Evolutionary conservation across 2,329 filamentous ascomycete species (phyloP), one percentile per base, ranked within the genome.

Genomic region (Aspergillus neoniger): DNA sequence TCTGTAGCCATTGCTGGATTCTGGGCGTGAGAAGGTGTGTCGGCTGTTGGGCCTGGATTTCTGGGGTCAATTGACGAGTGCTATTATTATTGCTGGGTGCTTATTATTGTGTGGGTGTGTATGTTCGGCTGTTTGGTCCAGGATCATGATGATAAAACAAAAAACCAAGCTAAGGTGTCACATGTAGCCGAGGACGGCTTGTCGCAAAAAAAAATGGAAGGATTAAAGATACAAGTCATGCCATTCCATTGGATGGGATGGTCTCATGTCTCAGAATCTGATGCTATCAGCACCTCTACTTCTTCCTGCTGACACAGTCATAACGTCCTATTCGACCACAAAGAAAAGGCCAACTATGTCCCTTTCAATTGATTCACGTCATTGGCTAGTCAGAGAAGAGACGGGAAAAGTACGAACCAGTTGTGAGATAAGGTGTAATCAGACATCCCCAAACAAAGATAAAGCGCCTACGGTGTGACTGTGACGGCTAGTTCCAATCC

Each of bases 171-270:
- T 36, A 36, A 36, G 32, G 32, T 36, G 10, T 36, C 32, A 36
- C 32, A 36, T 36, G 32, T 36, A 36, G 32, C 32, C 32, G 32
- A 36, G 32, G 32, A 36, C 12, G 32, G 32, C 32, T 14, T 36
- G 10, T 36, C 32, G 32, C 12, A 36, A 36, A 14, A 32, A 30
- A 30, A 14, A 15, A 32, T 14, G 1, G 32, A 12, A 36, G 12
- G 32, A 36, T 5, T 30, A 49, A 32, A 50, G 15, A 50, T 50
- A 50, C 47, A 32, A 30, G 25, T 50, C 47, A 50, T 50, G 47
- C 47, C 47, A 50, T 32, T 15, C 47, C 47, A 50, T 50, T 50
- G 47, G 47, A 50, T 50, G 47, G 47, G 47, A 50, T 50, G 47
- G 28, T 50, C 28, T 50, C 28, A 50, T 50, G 47, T 50, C 47